Evolutionary conservation across 169 alveolate species (phyloP), one percentile per base, ranked within the genome.

Genomic region (Plasmodium ovale): DNA sequence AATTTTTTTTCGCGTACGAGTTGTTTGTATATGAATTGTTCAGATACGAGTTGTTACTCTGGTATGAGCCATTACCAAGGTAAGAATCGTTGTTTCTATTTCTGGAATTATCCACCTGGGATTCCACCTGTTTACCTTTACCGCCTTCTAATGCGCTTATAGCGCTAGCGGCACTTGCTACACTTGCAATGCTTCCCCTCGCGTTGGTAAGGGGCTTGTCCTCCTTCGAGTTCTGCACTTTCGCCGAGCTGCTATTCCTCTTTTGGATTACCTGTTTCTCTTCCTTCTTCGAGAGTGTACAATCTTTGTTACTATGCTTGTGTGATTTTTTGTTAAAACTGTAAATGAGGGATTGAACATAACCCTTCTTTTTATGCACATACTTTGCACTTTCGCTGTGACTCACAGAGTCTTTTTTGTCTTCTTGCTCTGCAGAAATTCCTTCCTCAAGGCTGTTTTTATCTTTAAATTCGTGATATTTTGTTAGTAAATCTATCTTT

Each of bases 301-400:
- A 16, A 6, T 72, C 7, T 44, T 62, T 77, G 9, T 49, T 37
- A 44, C 19, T 62, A 39, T 21, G 70, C 27, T 77, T 77, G 19
- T 77, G 31, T 9, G 88, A 39, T 53, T 77, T 77, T 33, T 77
- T 77, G 62, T 77, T 77, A 64, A 77, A 77, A 67, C 77, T 77
- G 39, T 77, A 77, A 60, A 77, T 77, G 35, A 77, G 62, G 29
- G 88, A 77, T 23, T 77, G 65, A 14, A 77, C 53, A 77, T 77
- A 77, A 0, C 88, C 88, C 67, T 60, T 77, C 23, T 77, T 77
- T 39, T 77, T 77, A 42, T 42, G 16, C 6, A 31, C 9, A 77
- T 44, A 2, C 29, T 77, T 77, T 5, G 29, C 44, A 44, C 25
- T 67, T 68, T 77, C 74, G 16, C 62, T 9, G 3, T 72, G 19